phyloP scores from a whole-genome alignment of 306 rosid genomes.

The Vigna angularis region DNA sequence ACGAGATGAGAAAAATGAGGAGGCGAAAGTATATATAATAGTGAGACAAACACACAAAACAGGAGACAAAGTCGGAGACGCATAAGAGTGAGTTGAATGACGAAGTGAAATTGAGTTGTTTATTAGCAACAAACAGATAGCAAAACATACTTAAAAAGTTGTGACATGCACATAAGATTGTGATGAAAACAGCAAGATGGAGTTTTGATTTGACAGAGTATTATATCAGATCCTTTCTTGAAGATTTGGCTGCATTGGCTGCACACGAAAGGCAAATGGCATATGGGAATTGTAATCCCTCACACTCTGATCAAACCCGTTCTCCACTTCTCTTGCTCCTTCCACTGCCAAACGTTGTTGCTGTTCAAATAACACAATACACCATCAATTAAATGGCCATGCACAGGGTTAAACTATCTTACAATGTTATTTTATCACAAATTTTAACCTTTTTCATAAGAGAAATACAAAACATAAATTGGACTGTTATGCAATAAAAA shows the following conservation, averaged over 20 bases:
- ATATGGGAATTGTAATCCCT: conserved; percentile 62
- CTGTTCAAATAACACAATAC: conserved; percentile 4
- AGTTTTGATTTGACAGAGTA: neutral
- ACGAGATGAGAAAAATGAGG: too few relatives aligned
- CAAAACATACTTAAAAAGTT: neutral
- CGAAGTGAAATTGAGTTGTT: conserved; percentile 3
- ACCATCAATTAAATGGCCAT: too few relatives aligned
- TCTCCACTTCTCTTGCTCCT: conserved; percentile 60
- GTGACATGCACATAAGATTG: neutral
- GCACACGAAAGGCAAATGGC: conserved; percentile 79
- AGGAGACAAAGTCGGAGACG: neutral
- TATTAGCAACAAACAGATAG: neutral
- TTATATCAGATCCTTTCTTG: conserved; percentile 63
- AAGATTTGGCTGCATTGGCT: conserved; percentile 93
- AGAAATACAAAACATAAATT: too few relatives aligned
- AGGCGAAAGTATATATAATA: too few relatives aligned
- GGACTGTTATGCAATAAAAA: too few relatives aligned
- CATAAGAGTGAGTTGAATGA: neutral
- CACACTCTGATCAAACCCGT: conserved; percentile 55
- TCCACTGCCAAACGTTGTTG: conserved; percentile 63
- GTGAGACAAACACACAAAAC: neutral
- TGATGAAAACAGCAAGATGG: neutral
- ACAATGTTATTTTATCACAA: too few relatives aligned
- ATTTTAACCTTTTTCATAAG: too few relatives aligned
- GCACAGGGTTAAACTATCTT: too few relatives aligned